Evolutionary conservation across 2,329 filamentous ascomycete species (phyloP).

Genomic region (Aspergillus melleus): DNA sequence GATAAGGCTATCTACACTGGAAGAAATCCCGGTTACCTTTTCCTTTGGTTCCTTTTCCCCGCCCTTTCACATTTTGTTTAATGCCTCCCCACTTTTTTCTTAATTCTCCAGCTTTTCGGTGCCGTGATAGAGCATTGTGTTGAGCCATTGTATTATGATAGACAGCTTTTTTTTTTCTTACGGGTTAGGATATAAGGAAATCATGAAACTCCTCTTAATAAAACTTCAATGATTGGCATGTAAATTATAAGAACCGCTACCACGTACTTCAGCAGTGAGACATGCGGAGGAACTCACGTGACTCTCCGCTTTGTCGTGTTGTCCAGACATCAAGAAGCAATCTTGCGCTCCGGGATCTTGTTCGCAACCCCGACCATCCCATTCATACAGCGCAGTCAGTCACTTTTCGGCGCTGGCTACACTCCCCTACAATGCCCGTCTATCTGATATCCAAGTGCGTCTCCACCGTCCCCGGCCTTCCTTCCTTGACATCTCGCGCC

Average conservation of each 20-base stretch:
- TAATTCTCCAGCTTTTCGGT: slow-evolving; percentile 13
- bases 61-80: slow-evolving; percentile 12
- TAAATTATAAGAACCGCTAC: background rate
- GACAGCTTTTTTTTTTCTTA: slow-evolving; percentile 4
- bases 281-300: background rate
- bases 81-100: slow-evolving; percentile 2
- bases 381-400: background rate
- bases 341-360: background rate
- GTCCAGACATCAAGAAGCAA: too few relatives aligned
- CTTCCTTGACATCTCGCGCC: background rate
- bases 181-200: slow-evolving; percentile 8
- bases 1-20: slow-evolving; percentile 3
- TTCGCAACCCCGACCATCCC: background rate
- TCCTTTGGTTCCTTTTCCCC: background rate
- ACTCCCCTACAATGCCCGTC: slow-evolving; percentile 22
- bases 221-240: background rate
- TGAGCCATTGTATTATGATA: slow-evolving; percentile 14
- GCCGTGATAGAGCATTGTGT: slow-evolving; percentile 22
- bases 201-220: slow-evolving; percentile 22
- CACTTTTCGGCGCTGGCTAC: background rate
- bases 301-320: background rate
- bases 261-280: background rate
- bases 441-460: slow-evolving; percentile 46
- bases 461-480: slow-evolving; percentile 3
- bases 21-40: slow-evolving; percentile 8